Conservation (phyloP, 2,329 filamentous ascomycete genomes). For the Dactylellina parvicollis region DNA sequence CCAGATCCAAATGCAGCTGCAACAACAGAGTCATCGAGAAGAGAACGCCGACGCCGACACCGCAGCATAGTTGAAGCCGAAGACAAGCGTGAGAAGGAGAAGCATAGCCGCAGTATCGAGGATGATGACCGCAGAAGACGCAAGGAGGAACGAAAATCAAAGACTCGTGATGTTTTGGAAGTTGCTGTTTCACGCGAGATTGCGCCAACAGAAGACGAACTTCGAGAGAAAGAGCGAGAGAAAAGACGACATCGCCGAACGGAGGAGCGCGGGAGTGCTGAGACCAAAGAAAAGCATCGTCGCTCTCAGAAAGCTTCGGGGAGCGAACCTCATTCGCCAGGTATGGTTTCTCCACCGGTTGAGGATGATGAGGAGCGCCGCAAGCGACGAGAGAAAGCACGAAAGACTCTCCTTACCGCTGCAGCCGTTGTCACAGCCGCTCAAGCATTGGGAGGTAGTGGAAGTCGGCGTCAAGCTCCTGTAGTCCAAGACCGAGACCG, state of each 20-base stretch:
- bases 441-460: slow-evolving; percentile 37
- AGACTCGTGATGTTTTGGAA: slow-evolving; percentile 32
- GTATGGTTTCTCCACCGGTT: not conserved
- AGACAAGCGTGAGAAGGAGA: slow-evolving; percentile 32
- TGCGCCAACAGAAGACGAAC: slow-evolving; percentile 38
- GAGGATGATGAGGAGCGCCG: slow-evolving; percentile 47
- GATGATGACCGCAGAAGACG: slow-evolving; percentile 48
- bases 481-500: slow-evolving; percentile 25
- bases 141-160: slow-evolving; percentile 34
- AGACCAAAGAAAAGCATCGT: slow-evolving; percentile 33
- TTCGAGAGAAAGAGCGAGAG: slow-evolving; percentile 40
- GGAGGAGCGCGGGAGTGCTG: slow-evolving; percentile 28
- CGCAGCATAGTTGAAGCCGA: slow-evolving; percentile 22
- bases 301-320: slow-evolving; percentile 31
- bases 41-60: slow-evolving; percentile 40
- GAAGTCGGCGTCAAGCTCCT: slow-evolving; percentile 36
- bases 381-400: slow-evolving; percentile 40
- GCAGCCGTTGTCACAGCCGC: slow-evolving; percentile 36
- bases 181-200: slow-evolving; percentile 32
- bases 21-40: slow-evolving; percentile 39
- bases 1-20: slow-evolving; percentile 29
- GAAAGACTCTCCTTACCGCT: slow-evolving; percentile 37
- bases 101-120: slow-evolving; percentile 26
- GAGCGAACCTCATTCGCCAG: slow-evolving; percentile 21
- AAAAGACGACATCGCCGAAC: slow-evolving; percentile 32